Evolutionary conservation across 768 basidiomycete genomes (phyloP), one percentile per base, ranked within the genome.

Genomic region (Tricholomella constricta): DNA sequence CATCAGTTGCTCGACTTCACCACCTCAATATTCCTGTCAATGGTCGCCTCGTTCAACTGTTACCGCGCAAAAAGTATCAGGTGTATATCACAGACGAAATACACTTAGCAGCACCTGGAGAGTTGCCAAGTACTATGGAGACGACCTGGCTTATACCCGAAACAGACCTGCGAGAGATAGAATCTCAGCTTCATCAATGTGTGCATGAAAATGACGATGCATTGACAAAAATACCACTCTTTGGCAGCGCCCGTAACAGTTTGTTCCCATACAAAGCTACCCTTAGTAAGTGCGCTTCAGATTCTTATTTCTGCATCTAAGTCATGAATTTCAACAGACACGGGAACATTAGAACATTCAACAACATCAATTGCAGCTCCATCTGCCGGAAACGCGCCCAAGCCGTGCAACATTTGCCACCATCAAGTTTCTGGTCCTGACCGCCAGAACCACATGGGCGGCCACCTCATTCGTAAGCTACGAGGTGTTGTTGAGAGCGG

Each of bases 361-460:
- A 38, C 37, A 4, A 38, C 37, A 38, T 3, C 37, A 17, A 38
- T 38, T 19, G 10, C 37, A 17, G 37, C 37, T 6, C 37, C 37
- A 3, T 4, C 17, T 20, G 17, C 10, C 19, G 10, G 14, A 2
- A 17, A 38, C 8, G n/a, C 37, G 3, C 46, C 22, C n/a, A 19
- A 51, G 34, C 19, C 52, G 23, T 64, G 61, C 27, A 15, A 11
- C 1, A 41, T 64, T 20, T 64, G 61, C 44, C 23, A 26, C 1
- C 17, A 45, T 10, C 36, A 31, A 6, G 34, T 62, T 12, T n/a
- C 48, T 2, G 43, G 36, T 6, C 17, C 49, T 17, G 51, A 60
- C 15, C 56, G 55, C 4, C 61, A 62, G 31, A 62, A 60, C 20
- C 63, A 65, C 22, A 56, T 65, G 43, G 61, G 63, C 6, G 26